A percentile compares a stretch with the other conserved stretches of the same genome.
Evolutionary conservation across 768 basidiomycete species (phyloP).

Genomic region (Lactarius hatsudake): DNA sequence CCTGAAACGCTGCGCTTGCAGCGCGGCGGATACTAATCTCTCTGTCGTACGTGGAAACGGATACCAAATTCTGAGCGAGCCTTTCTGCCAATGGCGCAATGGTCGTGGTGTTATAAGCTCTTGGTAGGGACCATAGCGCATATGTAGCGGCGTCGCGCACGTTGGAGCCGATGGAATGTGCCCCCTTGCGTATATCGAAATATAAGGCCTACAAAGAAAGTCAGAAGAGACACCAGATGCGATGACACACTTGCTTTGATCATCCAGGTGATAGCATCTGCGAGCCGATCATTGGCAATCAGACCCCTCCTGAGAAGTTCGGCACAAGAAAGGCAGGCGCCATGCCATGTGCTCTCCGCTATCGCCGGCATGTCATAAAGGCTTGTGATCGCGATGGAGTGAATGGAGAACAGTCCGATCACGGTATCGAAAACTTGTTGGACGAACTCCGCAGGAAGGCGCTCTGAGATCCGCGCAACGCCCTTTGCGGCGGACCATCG

Average conservation of each 20-base stretch:
- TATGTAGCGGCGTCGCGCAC: constrained; percentile 95
- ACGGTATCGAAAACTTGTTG: constrained; percentile 82
- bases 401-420: constrained; percentile 72
- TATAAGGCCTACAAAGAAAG: constrained; percentile 64
- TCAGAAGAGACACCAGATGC: constrained; percentile 16
- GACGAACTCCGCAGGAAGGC: constrained; percentile 71
- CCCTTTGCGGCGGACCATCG: constrained; percentile 95
- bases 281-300: constrained; percentile 54
- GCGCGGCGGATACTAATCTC: constrained; percentile 94
- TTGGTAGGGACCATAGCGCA: constrained; percentile 90
- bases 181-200: constrained; percentile 88
- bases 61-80: constrained; percentile 71
- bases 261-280: constrained; percentile 72
- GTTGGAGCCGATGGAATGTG: constrained; percentile 91
- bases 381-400: constrained; percentile 59
- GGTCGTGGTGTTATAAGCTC: constrained; percentile 60
- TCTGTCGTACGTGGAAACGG: constrained; percentile 84
- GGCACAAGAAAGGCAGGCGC: constrained; percentile 86
- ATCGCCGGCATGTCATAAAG: constrained; percentile 70
- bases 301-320: constrained; percentile 87
- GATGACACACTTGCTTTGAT: constrained; percentile 54
- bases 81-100: constrained; percentile 58
- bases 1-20: constrained; percentile 96
- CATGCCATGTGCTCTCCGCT: constrained; percentile 93
- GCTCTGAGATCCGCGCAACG: constrained; percentile 77